A percentile compares a stretch with the other conserved stretches of the same genome.
phyloP scores from a whole-genome alignment of 2,329 filamentous ascomycete genomes.

The Raffaelea arxii region DNA sequence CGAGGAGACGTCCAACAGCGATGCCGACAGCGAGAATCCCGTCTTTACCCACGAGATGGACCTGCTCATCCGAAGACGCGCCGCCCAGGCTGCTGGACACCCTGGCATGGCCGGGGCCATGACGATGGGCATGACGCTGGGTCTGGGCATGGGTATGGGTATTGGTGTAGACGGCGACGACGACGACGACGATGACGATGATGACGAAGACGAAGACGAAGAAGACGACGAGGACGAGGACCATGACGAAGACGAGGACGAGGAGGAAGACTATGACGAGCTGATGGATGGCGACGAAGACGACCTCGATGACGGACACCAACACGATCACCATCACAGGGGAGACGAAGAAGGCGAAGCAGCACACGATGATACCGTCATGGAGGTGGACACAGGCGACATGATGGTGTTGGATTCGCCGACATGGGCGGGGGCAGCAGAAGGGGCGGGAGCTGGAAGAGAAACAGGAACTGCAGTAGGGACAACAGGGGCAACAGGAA shows the following conservation, averaged over 20 bases:
- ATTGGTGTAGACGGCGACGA: slow-evolving; percentile 59
- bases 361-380: background rate
- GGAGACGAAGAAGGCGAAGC: background rate
- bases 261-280: slow-evolving; percentile 16
- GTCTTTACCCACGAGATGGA: slow-evolving; percentile 27
- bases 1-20: slow-evolving; percentile 51
- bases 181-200: slow-evolving; percentile 60
- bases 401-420: slow-evolving; percentile 47
- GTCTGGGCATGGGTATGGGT: too few species aligned
- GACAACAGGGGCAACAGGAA: slow-evolving; percentile 26
- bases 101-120: slow-evolving; percentile 26
- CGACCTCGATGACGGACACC: slow-evolving; percentile 24
- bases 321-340: slow-evolving; percentile 25
- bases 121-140: slow-evolving; percentile 19
- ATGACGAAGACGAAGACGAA: slow-evolving; percentile 29
- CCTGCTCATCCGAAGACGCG: slow-evolving; percentile 20
- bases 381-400: slow-evolving; percentile 26
- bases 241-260: slow-evolving; percentile 16
- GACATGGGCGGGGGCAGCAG: slow-evolving; percentile 26
- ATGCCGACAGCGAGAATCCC: slow-evolving; percentile 20
- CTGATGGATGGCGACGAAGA: slow-evolving; percentile 27
- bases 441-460: too few species aligned
- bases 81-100: slow-evolving; percentile 17
- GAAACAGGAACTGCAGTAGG: slow-evolving; percentile 24
- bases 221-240: slow-evolving; percentile 19